A percentile compares a stretch with the other conserved stretches of the same genome.
Evolutionary conservation across 2,329 filamentous ascomycete species (phyloP).

Genomic region (Zasmidium angulare): DNA sequence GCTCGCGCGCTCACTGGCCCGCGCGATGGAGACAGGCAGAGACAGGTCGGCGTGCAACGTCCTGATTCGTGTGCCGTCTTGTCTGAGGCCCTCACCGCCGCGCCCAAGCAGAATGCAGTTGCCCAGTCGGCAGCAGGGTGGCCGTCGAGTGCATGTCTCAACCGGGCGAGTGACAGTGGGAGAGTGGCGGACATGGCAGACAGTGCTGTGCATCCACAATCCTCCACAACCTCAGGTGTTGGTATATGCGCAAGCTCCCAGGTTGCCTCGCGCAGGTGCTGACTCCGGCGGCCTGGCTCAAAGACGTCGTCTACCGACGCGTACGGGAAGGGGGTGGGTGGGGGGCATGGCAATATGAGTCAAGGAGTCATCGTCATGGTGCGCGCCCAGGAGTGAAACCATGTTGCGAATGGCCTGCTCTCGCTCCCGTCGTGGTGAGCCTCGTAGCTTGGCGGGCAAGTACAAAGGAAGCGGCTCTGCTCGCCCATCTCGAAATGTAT

Average conservation of each 20-base stretch:
- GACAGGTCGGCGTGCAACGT: conserved; percentile 17
- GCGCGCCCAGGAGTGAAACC: conserved; percentile 9
- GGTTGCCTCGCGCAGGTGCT: not conserved
- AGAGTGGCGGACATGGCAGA: conserved; percentile 17
- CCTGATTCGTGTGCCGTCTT: conserved; percentile 11
- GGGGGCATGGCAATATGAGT: conserved; percentile 22
- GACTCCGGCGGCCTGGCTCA: conserved; percentile 20
- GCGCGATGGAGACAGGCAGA: conserved; percentile 1
- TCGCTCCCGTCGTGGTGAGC: not conserved
- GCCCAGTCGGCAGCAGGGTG: conserved; percentile 2
- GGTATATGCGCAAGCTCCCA: not conserved
- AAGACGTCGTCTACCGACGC: too few relatives aligned
- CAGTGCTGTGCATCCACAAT: not conserved
- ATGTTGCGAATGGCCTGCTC: conserved; percentile 10
- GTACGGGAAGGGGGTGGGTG: conserved; percentile 12
- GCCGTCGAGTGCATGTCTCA: conserved; percentile 5
- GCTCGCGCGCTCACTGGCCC: conserved; percentile 8
- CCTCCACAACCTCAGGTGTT: conserved; percentile 1
- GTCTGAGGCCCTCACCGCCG: conserved; percentile 14
- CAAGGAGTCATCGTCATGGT: conserved; percentile 21
- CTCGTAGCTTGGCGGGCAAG: not conserved
- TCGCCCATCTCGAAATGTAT: not conserved
- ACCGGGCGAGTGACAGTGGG: conserved; percentile 10
- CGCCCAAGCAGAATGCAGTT: conserved; percentile 14
- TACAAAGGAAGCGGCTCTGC: conserved; percentile 20